Evolutionary conservation across 176 grass and related monocot genomes (phyloP).

Genomic region (Aechmea fasciata): DNA sequence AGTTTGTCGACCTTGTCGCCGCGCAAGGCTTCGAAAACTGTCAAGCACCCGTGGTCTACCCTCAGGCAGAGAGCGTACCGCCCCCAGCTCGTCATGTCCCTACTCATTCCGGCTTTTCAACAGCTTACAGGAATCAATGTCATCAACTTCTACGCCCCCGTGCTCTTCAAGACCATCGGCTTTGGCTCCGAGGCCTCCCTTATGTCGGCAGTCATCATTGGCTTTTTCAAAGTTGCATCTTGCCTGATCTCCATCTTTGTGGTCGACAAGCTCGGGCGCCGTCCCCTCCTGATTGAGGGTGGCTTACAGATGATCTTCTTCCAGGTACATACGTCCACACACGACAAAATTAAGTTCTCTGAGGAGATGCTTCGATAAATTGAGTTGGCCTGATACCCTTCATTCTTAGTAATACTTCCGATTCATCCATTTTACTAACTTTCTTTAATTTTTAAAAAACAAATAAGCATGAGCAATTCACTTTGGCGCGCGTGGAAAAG

Average conservation of each 20-base stretch:
- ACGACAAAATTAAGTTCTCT: no score
- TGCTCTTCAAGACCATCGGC: neutral
- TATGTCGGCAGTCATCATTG: neutral
- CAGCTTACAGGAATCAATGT: slow-evolving; percentile 3
- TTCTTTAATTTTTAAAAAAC: no score
- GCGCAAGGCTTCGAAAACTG: slow-evolving; percentile 1
- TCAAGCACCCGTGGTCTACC: neutral
- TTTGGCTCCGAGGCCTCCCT: neutral
- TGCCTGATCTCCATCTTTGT: neutral
- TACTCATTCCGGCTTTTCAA: neutral
- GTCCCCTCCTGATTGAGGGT: neutral
- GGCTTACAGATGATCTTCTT: neutral
- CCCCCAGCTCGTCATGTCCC: neutral
- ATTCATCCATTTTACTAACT: no score
- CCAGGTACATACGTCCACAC: neutral
- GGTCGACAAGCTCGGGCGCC: neutral
- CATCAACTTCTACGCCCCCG: neutral
- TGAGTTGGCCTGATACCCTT: no score
- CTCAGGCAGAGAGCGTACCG: neutral
- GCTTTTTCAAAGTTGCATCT: neutral
- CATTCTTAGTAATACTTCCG: no score
- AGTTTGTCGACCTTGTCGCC: neutral
- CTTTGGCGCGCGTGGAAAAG: no score
- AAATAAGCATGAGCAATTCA: no score
- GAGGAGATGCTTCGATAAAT: no score